phyloP scores from a whole-genome alignment of 2,329 filamentous ascomycete species.

The Exophiala phaeomuriformis region DNA sequence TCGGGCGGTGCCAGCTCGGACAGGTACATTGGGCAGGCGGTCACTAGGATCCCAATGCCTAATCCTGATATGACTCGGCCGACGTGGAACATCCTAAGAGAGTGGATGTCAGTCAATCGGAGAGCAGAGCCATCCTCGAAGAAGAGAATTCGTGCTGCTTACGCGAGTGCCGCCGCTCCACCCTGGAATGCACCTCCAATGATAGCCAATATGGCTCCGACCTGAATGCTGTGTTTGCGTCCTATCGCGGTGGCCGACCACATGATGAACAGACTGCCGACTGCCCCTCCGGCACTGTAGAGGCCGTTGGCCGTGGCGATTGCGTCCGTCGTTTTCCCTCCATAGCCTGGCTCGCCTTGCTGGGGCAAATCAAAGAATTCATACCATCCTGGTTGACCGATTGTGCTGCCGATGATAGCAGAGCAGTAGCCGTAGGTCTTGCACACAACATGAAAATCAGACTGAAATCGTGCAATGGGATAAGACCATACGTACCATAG shows the following conservation, averaged over 20 bases:
- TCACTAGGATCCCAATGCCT: conserved; percentile 22
- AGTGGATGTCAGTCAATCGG: background rate
- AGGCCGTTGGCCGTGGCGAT: conserved; percentile 42
- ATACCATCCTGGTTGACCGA: conserved; percentile 43
- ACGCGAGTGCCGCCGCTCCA: conserved; percentile 14
- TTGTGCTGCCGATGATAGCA: conserved; percentile 39
- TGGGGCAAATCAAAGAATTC: conserved; percentile 37
- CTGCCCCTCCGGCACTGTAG: conserved; percentile 37
- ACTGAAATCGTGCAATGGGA: background rate
- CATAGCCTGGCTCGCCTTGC: conserved; percentile 36
- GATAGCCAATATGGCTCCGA: conserved; percentile 23
- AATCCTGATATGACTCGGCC: conserved; percentile 21
- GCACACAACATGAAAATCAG: background rate
- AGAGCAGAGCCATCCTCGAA: no score
- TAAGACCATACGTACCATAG: conserved; percentile 30
- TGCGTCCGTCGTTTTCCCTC: conserved; percentile 36
- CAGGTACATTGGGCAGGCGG: conserved; percentile 21
- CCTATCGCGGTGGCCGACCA: conserved; percentile 33
- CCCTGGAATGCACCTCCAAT: conserved; percentile 23
- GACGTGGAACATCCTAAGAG: conserved; percentile 21
- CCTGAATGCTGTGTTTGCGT: conserved; percentile 35
- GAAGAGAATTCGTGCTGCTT: background rate
- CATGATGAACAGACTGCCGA: conserved; percentile 28
- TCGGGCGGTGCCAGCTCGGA: conserved; percentile 19
- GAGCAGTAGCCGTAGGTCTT: conserved; percentile 31